Base-by-base conservation (phyloP, 768 basidiomycete species). In the Termitomyces heimii region DNA sequence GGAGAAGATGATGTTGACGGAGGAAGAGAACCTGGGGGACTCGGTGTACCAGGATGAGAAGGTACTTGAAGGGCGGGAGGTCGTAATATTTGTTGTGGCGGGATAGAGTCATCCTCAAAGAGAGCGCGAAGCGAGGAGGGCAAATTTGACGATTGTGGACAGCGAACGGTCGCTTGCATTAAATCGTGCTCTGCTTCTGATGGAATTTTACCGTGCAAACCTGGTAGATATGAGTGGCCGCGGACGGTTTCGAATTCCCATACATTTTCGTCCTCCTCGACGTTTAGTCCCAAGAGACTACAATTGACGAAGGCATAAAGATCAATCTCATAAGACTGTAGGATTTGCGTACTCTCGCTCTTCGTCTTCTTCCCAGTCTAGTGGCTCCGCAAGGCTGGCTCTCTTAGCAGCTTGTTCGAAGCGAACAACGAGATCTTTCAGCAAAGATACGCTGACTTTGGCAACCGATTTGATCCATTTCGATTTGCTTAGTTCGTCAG, bases 401-500 rank as follows among this genome's bases (percentile, higher is more conserved):
- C 93, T 79, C 42, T 84, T 83, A 2, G 88, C 91, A 5, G 85
- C 88, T 29, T 82, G 78, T 61, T 94, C 85, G 51, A 93, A 86
- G 24, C 87, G 86, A 26, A 82, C 71, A 47, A 97, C 79, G 32
- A 98, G 77, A 55, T 98, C 97, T 62, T 86, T 86, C 18, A 98
- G 74, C 18, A 82, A 73, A 0, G 85, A 76, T 14, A 94, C 73
- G 1, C 83, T 79, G 1, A 80, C 72, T 76, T 88, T 95, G 8
- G 83, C 73, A 5, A 83, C 70, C 8, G 82, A 77, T 66, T 89
- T 93, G 62, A 98, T 93, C 94, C 96, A 98, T 67, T 89, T 95
- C 29, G 85, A 82, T 68, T 89, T 94, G 3, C 77, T 66, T 3
- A 99, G 79, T 62, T 98, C 95, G 56, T 98, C 97, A 13, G 97